Conservation (phyloP, 2,329 filamentous ascomycete species). For the Furcasterigmium sp. region DNA sequence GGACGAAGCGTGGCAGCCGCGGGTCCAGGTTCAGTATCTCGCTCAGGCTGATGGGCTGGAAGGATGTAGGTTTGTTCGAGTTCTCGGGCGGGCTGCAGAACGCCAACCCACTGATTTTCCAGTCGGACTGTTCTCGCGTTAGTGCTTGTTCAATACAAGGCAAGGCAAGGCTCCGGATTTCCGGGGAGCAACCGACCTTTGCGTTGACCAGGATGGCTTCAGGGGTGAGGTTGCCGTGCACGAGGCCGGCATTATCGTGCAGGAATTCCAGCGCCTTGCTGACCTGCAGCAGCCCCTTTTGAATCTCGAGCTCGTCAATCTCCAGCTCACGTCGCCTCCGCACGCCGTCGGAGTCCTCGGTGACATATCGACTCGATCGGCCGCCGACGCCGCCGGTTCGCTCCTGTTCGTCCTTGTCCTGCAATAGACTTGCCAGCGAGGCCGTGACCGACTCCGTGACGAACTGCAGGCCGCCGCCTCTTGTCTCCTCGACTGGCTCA, state of each 20-base stretch:
- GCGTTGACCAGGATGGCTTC: slow-evolving; percentile 91
- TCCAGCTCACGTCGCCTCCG: slow-evolving; percentile 75
- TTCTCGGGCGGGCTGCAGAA: slow-evolving; percentile 80
- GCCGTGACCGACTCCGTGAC: slow-evolving; percentile 88
- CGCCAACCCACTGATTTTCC: slow-evolving; percentile 94
- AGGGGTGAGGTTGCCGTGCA: slow-evolving; percentile 91
- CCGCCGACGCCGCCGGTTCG: slow-evolving; percentile 61
- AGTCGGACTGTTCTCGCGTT: slow-evolving; percentile 65
- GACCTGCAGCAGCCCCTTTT: slow-evolving; percentile 90
- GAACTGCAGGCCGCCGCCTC: slow-evolving; percentile 89
- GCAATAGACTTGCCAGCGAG: slow-evolving; percentile 74
- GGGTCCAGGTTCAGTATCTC: slow-evolving; percentile 84
- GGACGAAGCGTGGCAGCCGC: slow-evolving; percentile 73
- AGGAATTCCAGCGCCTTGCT: slow-evolving; percentile 93
- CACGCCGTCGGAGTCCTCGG: slow-evolving; percentile 71
- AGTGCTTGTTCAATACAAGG: slow-evolving; percentile 12
- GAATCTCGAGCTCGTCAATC: slow-evolving; percentile 94
- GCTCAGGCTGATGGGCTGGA: slow-evolving; percentile 74
- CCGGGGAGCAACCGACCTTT: slow-evolving; percentile 54
- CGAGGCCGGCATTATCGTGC: slow-evolving; percentile 88
- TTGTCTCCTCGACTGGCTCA: slow-evolving; percentile 91
- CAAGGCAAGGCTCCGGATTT: background rate
- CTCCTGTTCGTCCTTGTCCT: slow-evolving; percentile 88
- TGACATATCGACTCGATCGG: slow-evolving; percentile 71
- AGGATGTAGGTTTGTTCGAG: slow-evolving; percentile 67